phyloP scores from a whole-genome alignment of 441 rosid genomes.

The Erodium moschatum region DNA sequence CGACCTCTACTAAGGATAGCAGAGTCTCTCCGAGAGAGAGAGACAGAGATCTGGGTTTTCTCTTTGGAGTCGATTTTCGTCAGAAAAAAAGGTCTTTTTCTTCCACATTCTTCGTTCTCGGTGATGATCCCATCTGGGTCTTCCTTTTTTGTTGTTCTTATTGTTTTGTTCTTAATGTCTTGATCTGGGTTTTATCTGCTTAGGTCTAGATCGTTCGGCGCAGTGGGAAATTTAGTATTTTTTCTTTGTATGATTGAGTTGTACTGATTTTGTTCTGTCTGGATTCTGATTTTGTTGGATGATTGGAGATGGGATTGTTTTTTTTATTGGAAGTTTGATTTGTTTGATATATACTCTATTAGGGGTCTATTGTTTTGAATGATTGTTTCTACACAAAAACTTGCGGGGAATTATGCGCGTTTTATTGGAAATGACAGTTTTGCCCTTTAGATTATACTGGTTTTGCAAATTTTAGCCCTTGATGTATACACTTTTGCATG shows the following conservation, averaged over 20 bases:
- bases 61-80: background rate
- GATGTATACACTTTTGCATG: no score
- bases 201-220: background rate
- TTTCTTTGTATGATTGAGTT: background rate
- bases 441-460: no score
- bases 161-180: background rate
- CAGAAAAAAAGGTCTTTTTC: background rate
- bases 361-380: no score
- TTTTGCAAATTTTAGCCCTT: no score
- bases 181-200: conserved; percentile 2
- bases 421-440: no score
- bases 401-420: no score
- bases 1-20: no score
- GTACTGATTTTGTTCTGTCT: background rate
- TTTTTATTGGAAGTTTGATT: background rate
- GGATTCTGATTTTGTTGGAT: background rate
- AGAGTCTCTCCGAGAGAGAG: no score
- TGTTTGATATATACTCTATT: background rate
- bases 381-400: no score
- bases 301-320: background rate
- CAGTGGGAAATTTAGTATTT: background rate
- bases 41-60: conserved; percentile 18
- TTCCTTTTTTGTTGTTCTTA: background rate
- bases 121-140: background rate
- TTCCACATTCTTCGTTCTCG: background rate